phyloP scores from a whole-genome alignment of 345 rosid species.

The Erucastrum elatum region DNA sequence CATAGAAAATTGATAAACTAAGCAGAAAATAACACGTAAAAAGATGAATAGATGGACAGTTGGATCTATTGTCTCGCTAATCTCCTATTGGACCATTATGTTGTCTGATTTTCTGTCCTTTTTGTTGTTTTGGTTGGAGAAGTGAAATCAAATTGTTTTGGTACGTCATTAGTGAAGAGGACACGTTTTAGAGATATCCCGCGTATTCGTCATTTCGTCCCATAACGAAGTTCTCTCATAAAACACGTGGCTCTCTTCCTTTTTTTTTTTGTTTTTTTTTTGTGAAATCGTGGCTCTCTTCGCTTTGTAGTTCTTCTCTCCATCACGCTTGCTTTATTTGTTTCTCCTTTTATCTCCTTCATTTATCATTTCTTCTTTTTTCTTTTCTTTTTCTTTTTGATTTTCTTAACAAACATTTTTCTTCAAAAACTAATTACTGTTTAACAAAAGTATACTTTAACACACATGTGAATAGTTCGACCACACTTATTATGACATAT shows the following conservation, averaged over 20 bases:
- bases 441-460: not conserved
- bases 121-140: constrained; percentile 14
- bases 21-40: constrained; percentile 30
- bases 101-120: constrained; percentile 4
- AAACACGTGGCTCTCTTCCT: constrained; percentile 33
- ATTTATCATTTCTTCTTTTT: not conserved
- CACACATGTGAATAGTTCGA: no score
- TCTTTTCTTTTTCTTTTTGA: not conserved
- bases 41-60: constrained; percentile 25
- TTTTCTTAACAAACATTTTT: not conserved
- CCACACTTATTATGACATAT: no score
- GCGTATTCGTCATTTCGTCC: constrained; percentile 19
- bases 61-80: constrained; percentile 24
- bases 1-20: not conserved
- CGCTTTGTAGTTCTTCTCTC: constrained; percentile 3
- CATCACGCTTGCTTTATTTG: constrained; percentile 30
- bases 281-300: no score
- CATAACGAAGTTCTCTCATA: constrained; percentile 17
- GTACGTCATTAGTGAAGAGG: constrained; percentile 39
- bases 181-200: constrained; percentile 37
- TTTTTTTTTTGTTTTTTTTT: not conserved
- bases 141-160: constrained; percentile 35
- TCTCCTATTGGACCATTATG: constrained; percentile 40
- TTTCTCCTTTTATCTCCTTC: not conserved
- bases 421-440: not conserved